Evolutionary conservation across 352 stramenopile genomes (phyloP).

Genomic region (Pythium dissimile): DNA sequence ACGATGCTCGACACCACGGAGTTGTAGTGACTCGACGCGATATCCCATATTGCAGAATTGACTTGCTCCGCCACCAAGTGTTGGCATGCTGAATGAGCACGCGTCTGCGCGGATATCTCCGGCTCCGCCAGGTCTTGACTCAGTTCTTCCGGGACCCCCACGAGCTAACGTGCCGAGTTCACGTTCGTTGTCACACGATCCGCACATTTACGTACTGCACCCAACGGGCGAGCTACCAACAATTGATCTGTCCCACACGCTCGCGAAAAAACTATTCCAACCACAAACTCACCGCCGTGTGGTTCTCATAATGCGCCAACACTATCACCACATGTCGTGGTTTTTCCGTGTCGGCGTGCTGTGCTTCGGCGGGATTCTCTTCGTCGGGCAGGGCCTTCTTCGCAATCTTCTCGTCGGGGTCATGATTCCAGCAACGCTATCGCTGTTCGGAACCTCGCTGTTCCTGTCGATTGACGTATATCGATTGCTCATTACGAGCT

Average conservation of each 20-base stretch:
- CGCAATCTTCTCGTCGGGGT: neutral
- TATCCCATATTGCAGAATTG: no score
- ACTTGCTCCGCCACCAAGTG: no score
- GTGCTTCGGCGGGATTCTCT: conserved; percentile 2
- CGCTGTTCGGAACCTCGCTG: neutral
- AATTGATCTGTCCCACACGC: neutral
- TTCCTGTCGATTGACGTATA: conserved; percentile 2
- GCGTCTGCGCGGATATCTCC: no score
- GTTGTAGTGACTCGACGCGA: no score
- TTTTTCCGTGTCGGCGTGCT: neutral
- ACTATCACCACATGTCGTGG: conserved; percentile 3
- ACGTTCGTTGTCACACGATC: neutral
- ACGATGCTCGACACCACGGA: no score
- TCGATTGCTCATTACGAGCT: neutral
- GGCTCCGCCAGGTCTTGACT: neutral
- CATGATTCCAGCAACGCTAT: neutral
- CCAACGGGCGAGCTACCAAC: neutral
- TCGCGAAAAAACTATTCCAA: neutral
- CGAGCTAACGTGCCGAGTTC: neutral
- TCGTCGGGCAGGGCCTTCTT: neutral
- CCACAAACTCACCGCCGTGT: neutral
- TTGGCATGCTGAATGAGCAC: no score
- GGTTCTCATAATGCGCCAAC: neutral
- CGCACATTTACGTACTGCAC: neutral
- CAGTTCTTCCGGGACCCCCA: neutral